phyloP scores from a whole-genome alignment of 106 monocot genomes.

The Apostasia ramifera region DNA sequence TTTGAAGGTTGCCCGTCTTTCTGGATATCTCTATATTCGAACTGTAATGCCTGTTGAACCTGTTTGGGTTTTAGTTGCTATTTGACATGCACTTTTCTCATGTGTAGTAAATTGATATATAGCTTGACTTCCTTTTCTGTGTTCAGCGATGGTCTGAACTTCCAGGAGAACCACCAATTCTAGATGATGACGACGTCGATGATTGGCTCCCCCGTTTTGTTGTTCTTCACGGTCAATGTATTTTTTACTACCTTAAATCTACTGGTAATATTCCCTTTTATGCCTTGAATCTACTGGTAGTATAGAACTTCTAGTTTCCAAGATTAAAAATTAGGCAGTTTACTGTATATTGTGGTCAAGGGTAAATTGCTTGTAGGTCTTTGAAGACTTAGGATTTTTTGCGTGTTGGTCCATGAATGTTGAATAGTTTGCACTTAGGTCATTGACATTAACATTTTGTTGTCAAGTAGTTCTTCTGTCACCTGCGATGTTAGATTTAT shows the following conservation, averaged over 20 bases:
- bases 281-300: no score
- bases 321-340: no score
- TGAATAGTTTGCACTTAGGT: no score
- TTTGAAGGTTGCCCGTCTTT: slow-evolving; percentile 66
- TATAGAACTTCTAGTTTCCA: no score
- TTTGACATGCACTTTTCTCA: neutral
- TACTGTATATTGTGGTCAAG: no score
- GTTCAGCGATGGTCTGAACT: slow-evolving; percentile 80
- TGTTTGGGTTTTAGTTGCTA: neutral
- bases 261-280: slow-evolving; percentile 40
- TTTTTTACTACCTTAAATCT: slow-evolving; percentile 77
- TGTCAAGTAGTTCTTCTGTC: no score
- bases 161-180: slow-evolving; percentile 88
- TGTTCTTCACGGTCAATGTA: slow-evolving; percentile 70
- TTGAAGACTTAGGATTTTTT: no score
- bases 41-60: slow-evolving; percentile 41
- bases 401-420: no score
- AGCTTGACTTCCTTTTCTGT: slow-evolving; percentile 2
- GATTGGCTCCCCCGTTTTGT: slow-evolving; percentile 95
- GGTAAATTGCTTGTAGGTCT: no score
- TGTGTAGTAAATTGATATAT: neutral
- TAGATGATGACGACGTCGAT: slow-evolving; percentile 83
- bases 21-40: slow-evolving; percentile 77
- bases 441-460: no score
- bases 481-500: no score